These are phyloP conservation scores for Penicillium sp. DNA, from an alignment of 2,329 filamentous ascomycete genomes.

Conservation along the genomic window DNA sequence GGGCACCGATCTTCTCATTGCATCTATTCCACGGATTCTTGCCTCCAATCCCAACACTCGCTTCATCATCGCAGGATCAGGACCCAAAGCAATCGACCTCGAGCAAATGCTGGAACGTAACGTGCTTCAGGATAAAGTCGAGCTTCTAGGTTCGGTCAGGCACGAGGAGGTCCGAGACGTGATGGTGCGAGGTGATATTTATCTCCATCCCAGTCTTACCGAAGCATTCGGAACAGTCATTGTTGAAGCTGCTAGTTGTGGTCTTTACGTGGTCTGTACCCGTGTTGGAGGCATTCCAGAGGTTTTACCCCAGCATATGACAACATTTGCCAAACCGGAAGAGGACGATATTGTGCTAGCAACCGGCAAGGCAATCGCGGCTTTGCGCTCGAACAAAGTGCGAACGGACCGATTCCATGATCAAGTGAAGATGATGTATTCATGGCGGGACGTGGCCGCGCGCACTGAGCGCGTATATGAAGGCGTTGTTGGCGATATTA, in stretches of 20 bases:
- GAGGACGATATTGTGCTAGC: constrained; percentile 91
- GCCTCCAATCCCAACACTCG: constrained; percentile 87
- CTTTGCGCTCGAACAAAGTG: constrained; percentile 79
- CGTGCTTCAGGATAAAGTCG: constrained; percentile 87
- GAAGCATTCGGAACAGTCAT: constrained; percentile 98
- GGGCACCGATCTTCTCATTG: constrained; percentile 93
- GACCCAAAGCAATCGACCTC: constrained; percentile 93
- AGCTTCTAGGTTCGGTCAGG: constrained; percentile 85
- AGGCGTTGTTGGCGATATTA: constrained; percentile 82
- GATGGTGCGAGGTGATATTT: constrained; percentile 96
- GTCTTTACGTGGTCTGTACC: constrained; percentile 93
- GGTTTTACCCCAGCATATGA: constrained; percentile 94
- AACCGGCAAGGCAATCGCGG: constrained; percentile 83
- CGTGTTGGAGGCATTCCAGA: constrained; percentile 96
- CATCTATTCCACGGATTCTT: constrained; percentile 88
- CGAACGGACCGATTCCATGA: constrained; percentile 94
- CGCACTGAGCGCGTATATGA: constrained; percentile 95
- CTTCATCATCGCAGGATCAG: constrained; percentile 94
- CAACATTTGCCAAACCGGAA: constrained; percentile 92
- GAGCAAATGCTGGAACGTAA: constrained; percentile 98
- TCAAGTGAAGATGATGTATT: constrained; percentile 97
- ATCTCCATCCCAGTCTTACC: constrained; percentile 89
- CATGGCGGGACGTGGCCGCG: constrained; percentile 91
- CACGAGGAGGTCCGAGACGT: constrained; percentile 97
- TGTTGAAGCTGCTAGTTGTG: constrained; percentile 93